Evolutionary conservation across 2,329 filamentous ascomycete species (phyloP), one percentile per base, ranked within the genome.

Genomic region (Amauroascus verrucosus): DNA sequence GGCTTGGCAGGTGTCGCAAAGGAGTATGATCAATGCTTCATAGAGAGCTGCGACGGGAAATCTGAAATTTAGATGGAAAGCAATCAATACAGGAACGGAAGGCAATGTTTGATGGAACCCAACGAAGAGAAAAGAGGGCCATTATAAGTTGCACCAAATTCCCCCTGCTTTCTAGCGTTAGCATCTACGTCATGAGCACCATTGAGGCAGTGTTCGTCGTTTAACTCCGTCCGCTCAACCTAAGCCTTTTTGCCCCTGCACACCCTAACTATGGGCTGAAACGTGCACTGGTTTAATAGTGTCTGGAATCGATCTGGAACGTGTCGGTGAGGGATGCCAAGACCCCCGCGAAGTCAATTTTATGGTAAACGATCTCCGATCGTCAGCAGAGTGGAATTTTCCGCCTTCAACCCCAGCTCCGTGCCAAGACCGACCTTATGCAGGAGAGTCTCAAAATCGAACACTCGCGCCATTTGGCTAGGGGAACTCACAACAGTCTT

Each of bases 21-120:
- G n/a, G 7, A 38, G 41, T 46, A 52, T 26, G 50, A 52, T 52
- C 32, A 38, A 40, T 46, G 50, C 32, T 40, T 52, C 50, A 52
- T 18, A 30, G 16, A 30, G 22, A 46, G 28, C 24, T 30, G 18
- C 11, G 9, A 9, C 1, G 35, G 32, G 32, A 52, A 45, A 16
- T 51, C 24, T 46, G 26, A 37, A 28, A 45, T 28, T 9, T 14
- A 16, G 22, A 38, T 32, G 41, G 13, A n/a, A 45, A 46, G 7
- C 26, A 41, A 38, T 33, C 18, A n/a, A 16, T 13, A 11, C 40
- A 46, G 20, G 28, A 38, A 18, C 18, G 30, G 3, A 22, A 11
- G 38, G 26, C 41, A n/a, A 51, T 24, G 38, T 16, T 51, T 13
- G 48, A 32, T 14, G 32, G 28, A 51, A 14, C 8, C 22, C 14